Evolutionary conservation across 2,329 filamentous ascomycete genomes (phyloP), one percentile per base, ranked within the genome.

Genomic region (Mycosphaerella sp.): DNA sequence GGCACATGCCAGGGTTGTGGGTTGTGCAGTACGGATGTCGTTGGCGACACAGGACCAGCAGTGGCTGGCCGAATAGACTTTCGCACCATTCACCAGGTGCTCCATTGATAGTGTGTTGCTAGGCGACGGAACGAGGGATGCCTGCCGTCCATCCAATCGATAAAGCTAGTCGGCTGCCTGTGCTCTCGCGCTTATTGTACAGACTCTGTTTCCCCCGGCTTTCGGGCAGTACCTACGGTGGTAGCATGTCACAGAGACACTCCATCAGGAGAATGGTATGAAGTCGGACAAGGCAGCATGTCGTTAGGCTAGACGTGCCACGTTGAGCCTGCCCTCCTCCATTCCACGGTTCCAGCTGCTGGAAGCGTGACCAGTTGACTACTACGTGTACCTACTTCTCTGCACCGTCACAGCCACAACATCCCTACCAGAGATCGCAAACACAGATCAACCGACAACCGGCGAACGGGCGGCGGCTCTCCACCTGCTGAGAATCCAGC

Each of bases 21-120:
- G 34, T 32, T 29, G 29, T 32, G 44, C 44, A 32, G 44, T 32
- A 34, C 14, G n/a, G 17, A 32, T 21, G 45, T 36, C 10, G 14
- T 36, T 36, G 31, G 45, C 32, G 47, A 40, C 29, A 42, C 38
- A 49, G 17, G 6, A n/a, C 36, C 46, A 48, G 46, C 46, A 38
- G 47, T 49, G 47, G 47, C 47, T 49, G 38, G 26, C 26, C 26
- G 26, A 38, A 47, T 31, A 47, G n/a, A 38, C 31, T 47, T 47
- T 36, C 34, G 8, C 26, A 38, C 34, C 34, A 38, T 38, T 36
- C 23, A 42, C 47, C 26, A 42, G 47, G 47, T 29, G 26, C 26
- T 29, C 26, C 26, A 29, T 29, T 29, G 26, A 11, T 49, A 29
- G 17, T 29, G 8, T 29, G 21, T 26, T 49, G 38, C 23, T 42